Evolutionary conservation across 2,329 filamentous ascomycete genomes (phyloP).

Genomic region (Cladorrhinum sp.): DNA sequence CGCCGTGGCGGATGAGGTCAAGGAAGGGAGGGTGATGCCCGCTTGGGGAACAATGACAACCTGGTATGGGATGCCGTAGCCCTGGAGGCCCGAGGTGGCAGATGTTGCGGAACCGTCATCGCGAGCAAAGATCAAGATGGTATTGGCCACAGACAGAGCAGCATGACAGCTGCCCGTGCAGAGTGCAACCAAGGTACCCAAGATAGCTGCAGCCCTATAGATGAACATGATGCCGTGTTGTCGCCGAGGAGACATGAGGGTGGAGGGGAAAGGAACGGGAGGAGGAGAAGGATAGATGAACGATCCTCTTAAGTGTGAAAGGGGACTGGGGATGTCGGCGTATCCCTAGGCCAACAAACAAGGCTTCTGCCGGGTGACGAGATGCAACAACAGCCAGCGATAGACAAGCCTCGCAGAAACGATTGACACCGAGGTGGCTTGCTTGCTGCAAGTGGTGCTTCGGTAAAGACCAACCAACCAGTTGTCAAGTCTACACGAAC

Average conservation of each 20-base stretch:
- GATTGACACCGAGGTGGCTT: background rate
- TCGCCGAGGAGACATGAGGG: background rate
- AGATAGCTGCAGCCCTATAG: background rate
- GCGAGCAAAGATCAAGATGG: conserved; percentile 54
- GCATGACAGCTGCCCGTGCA: conserved; percentile 11
- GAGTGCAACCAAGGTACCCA: conserved; percentile 7
- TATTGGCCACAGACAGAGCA: conserved; percentile 37
- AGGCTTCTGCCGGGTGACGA: conserved; percentile 2
- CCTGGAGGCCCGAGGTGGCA: conserved; percentile 53
- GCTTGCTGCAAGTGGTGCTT: too few species aligned
- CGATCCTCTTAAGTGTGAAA: background rate
- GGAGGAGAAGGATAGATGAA: background rate
- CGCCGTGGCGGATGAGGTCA: conserved; percentile 45
- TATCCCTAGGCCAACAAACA: background rate
- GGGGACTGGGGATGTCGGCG: background rate
- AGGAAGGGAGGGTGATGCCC: conserved; percentile 48
- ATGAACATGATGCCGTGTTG: conserved; percentile 9
- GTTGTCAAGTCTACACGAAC: background rate
- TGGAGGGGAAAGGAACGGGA: background rate
- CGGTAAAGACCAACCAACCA: background rate
- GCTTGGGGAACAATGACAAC: conserved; percentile 51
- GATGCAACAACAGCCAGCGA: conserved; percentile 2
- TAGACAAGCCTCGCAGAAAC: background rate
- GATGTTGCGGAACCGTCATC: conserved; percentile 47
- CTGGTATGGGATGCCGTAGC: conserved; percentile 59